A percentile compares a stretch with the other conserved stretches of the same genome.
Evolutionary conservation across 2,329 filamentous ascomycete genomes (phyloP).

Genomic region (Penicillium sp.): DNA sequence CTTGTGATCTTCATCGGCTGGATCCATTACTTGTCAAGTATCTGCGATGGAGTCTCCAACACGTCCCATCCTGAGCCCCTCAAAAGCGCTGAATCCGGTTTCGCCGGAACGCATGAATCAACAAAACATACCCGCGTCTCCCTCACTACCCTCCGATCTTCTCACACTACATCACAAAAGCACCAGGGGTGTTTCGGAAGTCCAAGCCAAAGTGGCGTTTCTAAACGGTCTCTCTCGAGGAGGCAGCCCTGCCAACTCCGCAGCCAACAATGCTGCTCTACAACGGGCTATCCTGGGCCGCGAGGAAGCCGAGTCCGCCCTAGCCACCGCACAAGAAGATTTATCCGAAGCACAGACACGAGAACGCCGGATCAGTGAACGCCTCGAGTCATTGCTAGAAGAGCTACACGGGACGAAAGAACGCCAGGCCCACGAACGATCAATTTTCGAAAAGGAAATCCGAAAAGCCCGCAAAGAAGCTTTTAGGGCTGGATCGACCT

Average conservation of each 20-base stretch:
- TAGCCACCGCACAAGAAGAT: conserved; percentile 36
- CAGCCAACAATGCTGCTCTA: conserved; percentile 45
- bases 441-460: conserved; percentile 58
- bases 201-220: conserved; percentile 51
- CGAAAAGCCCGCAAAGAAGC: conserved; percentile 57
- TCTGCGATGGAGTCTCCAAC: conserved; percentile 40
- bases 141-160: conserved; percentile 39
- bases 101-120: conserved; percentile 53
- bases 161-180: conserved; percentile 39
- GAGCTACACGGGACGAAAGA: conserved; percentile 54
- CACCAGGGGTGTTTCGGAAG: conserved; percentile 42
- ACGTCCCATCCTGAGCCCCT: conserved; percentile 33
- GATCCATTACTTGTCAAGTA: conserved; percentile 8
- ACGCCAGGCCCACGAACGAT: conserved; percentile 48
- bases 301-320: conserved; percentile 47
- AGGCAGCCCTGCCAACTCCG: conserved; percentile 35
- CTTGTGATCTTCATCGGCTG: conserved; percentile 11
- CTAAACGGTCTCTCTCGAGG: conserved; percentile 46
- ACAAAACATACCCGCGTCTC: conserved; percentile 44
- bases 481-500: conserved; percentile 55
- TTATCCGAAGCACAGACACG: conserved; percentile 45
- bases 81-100: conserved; percentile 44
- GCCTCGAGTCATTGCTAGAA: conserved; percentile 50
- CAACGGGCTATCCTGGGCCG: conserved; percentile 48
- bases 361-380: conserved; percentile 47